Base-by-base conservation (phyloP, 306 rosid species). In the Delonix regia region DNA sequence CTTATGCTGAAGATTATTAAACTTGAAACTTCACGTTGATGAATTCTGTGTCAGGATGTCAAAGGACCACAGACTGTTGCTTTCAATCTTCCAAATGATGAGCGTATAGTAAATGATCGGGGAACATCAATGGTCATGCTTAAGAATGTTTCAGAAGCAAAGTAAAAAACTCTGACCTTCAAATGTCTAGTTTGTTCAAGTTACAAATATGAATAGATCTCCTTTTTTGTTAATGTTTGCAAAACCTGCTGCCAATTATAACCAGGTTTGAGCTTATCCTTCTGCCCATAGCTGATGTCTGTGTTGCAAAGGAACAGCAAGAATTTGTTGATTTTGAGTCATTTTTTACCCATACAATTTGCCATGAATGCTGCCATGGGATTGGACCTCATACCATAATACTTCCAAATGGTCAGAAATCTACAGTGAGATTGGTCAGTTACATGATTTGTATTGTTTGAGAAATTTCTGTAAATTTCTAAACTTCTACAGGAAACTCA, bases 301-400 rank as follows among this genome's bases (percentile, higher is more conserved):
- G 97, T 77, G 76, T 95, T 81, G 82, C 84, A 30, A 80, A 66
- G 73, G 96, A 95, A 59, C 99, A 91, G 75, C 92, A 87, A 79
- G 87, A 85, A 71, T 88, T 81, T 67, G 96, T 92, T 65, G 98
- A 95, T 85, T 95, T 95, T 88, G 94, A 91, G 7, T 95, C 99
- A 4, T 95, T 92, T 89, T 95, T 95, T 79, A 92, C 99, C 72
- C 97, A 91, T 81, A 89, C 97, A 69, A 89, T 92, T 85, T 95
- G 97, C 87, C 99, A 95, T 34, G 99, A 95, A 86, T 95, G 99
- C 87, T 92, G 98, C 91, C 99, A 95, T 71, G 99, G 99, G 80
- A 95, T 95, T 66, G 98, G 99, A 80, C 99, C 99, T 73, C 98
- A 92, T 88, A 80, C 87, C 74, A 95, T 95, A 78, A 85, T 79